Conservation (phyloP, 257 asterid genomes). For the Fraxinus cuspidata region DNA sequence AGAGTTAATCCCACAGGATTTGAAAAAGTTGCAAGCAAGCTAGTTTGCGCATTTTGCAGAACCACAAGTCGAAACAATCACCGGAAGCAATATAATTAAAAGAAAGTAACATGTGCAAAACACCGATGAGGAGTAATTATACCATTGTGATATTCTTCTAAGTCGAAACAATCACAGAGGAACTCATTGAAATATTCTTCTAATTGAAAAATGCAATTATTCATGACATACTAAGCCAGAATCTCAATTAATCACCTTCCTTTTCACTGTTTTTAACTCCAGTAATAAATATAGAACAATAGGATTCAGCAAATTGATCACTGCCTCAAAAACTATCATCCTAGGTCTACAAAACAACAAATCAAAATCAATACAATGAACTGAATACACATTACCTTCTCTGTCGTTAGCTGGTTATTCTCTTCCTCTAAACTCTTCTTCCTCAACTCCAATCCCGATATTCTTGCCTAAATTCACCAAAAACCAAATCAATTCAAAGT, state of each 20-base stretch:
- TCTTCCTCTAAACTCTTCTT: conserved; percentile 48
- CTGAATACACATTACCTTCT: conserved; percentile 47
- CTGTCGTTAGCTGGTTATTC: conserved; percentile 42
- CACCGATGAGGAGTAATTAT: conserved; percentile 5
- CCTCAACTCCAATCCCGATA: conserved; percentile 42
- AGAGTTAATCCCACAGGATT: neutral
- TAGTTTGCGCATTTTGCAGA: neutral
- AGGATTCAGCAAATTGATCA: neutral
- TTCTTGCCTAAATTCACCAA: conserved; percentile 35
- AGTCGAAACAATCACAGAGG: no score
- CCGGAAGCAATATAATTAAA: neutral
- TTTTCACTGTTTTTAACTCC: neutral
- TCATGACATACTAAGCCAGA: conserved; percentile 3
- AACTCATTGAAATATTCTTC: neutral
- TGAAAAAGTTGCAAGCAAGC: conserved; percentile 11
- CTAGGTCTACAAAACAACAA: neutral
- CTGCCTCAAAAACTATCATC: neutral
- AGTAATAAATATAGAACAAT: neutral
- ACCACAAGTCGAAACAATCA: neutral
- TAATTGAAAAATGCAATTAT: neutral
- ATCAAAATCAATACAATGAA: conserved; percentile 1
- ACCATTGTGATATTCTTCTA: no score
- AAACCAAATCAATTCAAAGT: neutral
- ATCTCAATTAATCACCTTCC: neutral
- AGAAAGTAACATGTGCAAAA: neutral